Percentiles rank a stretch among this genome's conserved stretches.
Evolutionary conservation across 176 grass and related monocot species (phyloP).

Genomic region (Eleusine indica): DNA sequence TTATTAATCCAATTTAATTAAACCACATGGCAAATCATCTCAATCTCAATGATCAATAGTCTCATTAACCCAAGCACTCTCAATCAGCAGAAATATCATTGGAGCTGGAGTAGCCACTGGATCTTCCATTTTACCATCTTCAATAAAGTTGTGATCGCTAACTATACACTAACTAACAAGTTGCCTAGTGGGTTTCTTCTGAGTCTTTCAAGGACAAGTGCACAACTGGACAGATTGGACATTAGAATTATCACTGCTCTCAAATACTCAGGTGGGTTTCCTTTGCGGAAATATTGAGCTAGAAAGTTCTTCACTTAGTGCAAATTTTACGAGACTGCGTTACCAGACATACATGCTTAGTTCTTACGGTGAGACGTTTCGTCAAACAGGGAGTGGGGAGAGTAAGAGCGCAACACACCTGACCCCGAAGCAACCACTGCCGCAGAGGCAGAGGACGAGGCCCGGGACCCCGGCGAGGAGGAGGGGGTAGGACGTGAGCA

Average conservation of each 20-base stretch:
- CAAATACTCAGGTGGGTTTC: not conserved
- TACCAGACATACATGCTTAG: not conserved
- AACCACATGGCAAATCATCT: not conserved
- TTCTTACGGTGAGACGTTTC: constrained; percentile 31
- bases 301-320: not conserved
- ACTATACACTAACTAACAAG: not conserved
- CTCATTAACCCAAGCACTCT: not conserved
- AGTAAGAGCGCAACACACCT: constrained; percentile 48
- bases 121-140: not conserved
- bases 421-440: constrained; percentile 81
- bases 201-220: constrained; percentile 5
- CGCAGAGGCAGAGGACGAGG: constrained; percentile 81
- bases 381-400: constrained; percentile 23
- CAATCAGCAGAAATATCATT: not conserved
- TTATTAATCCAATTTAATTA: not conserved
- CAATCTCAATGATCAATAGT: not conserved
- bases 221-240: not conserved
- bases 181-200: not conserved
- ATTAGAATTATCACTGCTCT: not conserved
- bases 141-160: not conserved
- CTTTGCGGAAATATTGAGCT: not conserved
- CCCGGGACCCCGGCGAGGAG: constrained; percentile 83
- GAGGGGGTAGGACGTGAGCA: constrained; percentile 81
- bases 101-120: not conserved
- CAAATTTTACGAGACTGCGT: constrained; percentile 8